phyloP scores from a whole-genome alignment of 495 filamentous ascomycete genomes.

The Lepidopterella palustris region DNA sequence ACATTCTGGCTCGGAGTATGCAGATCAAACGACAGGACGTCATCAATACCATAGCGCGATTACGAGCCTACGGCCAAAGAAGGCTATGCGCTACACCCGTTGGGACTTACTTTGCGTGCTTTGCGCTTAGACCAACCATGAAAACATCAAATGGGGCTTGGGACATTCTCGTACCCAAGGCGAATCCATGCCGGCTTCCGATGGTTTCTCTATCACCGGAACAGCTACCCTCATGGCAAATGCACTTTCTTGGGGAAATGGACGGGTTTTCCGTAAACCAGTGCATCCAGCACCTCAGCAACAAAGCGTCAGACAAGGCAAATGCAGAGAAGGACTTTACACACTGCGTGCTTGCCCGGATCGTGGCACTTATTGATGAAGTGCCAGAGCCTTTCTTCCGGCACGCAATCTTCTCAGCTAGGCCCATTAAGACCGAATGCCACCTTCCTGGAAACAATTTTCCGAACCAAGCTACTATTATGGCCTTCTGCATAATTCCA shows the following conservation, averaged over 20 bases:
- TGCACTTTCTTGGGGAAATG: slow-evolving; percentile 45
- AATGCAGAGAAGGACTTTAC: slow-evolving; percentile 39
- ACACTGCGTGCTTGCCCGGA: slow-evolving; percentile 38
- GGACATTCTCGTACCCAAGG: slow-evolving; percentile 64
- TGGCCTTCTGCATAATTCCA: slow-evolving; percentile 52
- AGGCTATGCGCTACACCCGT: slow-evolving; percentile 47
- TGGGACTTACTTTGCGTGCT: slow-evolving; percentile 70
- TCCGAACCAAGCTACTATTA: slow-evolving; percentile 35
- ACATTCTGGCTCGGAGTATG: slow-evolving; percentile 60
- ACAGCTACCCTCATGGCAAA: slow-evolving; percentile 52
- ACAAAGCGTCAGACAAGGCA: slow-evolving; percentile 31
- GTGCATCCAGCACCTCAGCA: slow-evolving; percentile 45
- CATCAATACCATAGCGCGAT: slow-evolving; percentile 48
- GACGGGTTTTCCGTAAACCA: slow-evolving; percentile 50
- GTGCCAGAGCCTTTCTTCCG: slow-evolving; percentile 45
- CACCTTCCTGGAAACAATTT: slow-evolving; percentile 14
- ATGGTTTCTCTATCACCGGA: slow-evolving; percentile 52
- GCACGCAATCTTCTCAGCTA: slow-evolving; percentile 45
- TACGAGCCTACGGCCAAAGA: slow-evolving; percentile 52
- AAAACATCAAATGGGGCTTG: slow-evolving; percentile 48
- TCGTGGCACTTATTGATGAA: slow-evolving; percentile 39
- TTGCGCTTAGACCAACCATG: slow-evolving; percentile 58
- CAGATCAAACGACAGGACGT: slow-evolving; percentile 57
- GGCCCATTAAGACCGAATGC: slow-evolving; percentile 44
- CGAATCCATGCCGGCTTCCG: slow-evolving; percentile 61